A percentile compares a stretch with the other conserved stretches of the same genome.
Conservation (phyloP, 331 rosid genomes). For the Acacia pycnantha region DNA sequence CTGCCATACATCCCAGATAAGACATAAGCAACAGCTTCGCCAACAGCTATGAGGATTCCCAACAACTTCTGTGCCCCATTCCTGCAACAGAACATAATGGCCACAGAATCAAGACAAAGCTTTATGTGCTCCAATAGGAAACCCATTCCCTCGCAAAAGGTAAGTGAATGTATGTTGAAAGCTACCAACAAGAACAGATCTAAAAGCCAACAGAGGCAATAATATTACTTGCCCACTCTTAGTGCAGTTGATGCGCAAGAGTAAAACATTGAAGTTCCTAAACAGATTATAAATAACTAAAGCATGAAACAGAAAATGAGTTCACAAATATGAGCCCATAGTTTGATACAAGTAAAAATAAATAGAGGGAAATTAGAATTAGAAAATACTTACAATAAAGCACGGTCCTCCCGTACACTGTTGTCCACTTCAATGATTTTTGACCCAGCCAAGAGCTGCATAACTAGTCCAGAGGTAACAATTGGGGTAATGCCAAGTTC, state of each 20-base stretch:
- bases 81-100: slow-evolving; percentile 21
- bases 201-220: neutral
- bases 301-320: neutral
- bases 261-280: neutral
- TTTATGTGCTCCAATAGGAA: neutral
- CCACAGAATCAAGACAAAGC: neutral
- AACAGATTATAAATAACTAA: neutral
- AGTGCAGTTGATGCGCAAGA: neutral
- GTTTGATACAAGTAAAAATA: neutral
- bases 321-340: neutral
- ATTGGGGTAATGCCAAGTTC: slow-evolving; percentile 58
- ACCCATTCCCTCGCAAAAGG: neutral
- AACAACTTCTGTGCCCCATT: slow-evolving; percentile 57
- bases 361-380: neutral
- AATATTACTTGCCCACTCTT: neutral
- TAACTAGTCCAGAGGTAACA: slow-evolving; percentile 56
- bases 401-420: slow-evolving; percentile 45
- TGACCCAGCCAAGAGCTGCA: slow-evolving; percentile 53
- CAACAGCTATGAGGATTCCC: slow-evolving; percentile 50
- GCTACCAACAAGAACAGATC: neutral
- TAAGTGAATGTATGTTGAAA: neutral
- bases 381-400: slow-evolving; percentile 33
- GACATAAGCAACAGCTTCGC: slow-evolving; percentile 57
- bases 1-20: slow-evolving; percentile 55
- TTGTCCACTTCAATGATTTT: slow-evolving; percentile 55